phyloP scores from a whole-genome alignment of 2,329 filamentous ascomycete species.

The Microdochium bolleyi region DNA sequence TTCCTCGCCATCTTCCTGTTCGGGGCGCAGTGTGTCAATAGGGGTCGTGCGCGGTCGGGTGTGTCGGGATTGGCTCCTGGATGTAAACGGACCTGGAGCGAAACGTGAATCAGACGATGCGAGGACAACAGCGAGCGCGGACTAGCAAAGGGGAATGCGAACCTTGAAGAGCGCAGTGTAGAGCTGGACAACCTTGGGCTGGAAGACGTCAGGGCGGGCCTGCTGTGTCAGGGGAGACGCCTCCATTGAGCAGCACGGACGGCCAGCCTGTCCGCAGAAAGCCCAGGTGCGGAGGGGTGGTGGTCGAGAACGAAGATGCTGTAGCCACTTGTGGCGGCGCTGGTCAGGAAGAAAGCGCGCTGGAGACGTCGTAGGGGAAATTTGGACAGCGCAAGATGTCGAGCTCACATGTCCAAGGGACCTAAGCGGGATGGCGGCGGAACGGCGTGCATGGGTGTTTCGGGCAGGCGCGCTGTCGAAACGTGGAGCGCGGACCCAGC shows the following conservation, averaged over 20 bases:
- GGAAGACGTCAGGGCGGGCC: conserved; percentile 79
- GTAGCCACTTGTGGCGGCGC: too few relatives aligned
- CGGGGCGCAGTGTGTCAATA: conserved; percentile 14
- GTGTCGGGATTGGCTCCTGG: neutral
- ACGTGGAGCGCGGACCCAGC: neutral
- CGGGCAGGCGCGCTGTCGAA: neutral
- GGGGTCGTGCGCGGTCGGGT: neutral
- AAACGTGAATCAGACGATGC: neutral
- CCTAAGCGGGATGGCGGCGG: neutral
- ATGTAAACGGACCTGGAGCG: neutral
- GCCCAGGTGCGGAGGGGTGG: neutral
- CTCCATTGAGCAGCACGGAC: conserved; percentile 51
- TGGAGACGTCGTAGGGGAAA: conserved; percentile 4
- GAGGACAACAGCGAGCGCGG: neutral
- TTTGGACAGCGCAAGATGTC: conserved; percentile 4
- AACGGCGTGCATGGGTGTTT: neutral
- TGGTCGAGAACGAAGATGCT: neutral
- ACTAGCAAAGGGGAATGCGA: conserved; percentile 11
- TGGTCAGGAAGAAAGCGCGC: conserved; percentile 4
- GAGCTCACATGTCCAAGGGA: conserved; percentile 6
- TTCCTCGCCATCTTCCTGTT: conserved; percentile 48
- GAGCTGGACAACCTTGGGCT: conserved; percentile 86
- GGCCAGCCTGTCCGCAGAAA: neutral
- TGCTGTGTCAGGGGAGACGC: conserved; percentile 90
- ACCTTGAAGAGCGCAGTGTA: conserved; percentile 82